Percentiles rank a stretch among this genome's conserved stretches.
These are phyloP conservation scores for Aureobasidium sp. DNA, from an alignment of 2,329 filamentous ascomycete genomes.

Conservation along the genomic window DNA sequence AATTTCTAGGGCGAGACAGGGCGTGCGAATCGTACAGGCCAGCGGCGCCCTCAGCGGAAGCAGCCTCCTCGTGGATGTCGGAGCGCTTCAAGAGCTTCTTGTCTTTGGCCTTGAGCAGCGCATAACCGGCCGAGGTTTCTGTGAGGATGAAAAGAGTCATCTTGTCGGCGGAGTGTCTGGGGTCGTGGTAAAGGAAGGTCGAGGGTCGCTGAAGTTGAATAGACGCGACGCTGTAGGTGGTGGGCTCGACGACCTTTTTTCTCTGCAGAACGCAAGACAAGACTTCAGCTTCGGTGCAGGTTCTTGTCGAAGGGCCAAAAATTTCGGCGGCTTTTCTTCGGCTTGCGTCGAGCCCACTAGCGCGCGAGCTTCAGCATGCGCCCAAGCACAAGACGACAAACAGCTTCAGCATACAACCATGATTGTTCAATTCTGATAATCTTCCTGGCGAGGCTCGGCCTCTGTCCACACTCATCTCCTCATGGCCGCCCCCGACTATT, in stretches of 20 bases:
- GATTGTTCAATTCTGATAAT: background rate
- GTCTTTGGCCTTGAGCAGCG: conserved; percentile 95
- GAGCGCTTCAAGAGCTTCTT: conserved; percentile 94
- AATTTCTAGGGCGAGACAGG: background rate
- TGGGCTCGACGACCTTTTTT: conserved; percentile 10
- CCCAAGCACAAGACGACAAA: background rate
- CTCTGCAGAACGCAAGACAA: background rate
- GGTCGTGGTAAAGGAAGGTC: background rate
- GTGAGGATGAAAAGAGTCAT: conserved; percentile 69
- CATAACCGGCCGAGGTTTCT: conserved; percentile 94
- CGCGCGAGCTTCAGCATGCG: background rate
- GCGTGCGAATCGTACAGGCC: conserved; percentile 46
- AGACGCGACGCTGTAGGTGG: conserved; percentile 1
- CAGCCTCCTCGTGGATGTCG: conserved; percentile 65
- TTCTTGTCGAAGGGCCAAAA: background rate
- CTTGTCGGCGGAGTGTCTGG: conserved; percentile 14
- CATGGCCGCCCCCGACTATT: conserved; percentile 12
- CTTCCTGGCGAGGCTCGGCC: background rate
- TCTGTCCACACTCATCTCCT: background rate
- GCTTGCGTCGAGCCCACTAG: background rate
- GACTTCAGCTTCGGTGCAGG: background rate
- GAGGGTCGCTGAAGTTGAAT: background rate
- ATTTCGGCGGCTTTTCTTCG: conserved; percentile 1
- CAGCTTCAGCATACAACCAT: background rate
- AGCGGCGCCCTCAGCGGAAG: conserved; percentile 74